phyloP scores from a whole-genome alignment of 129 eudicot species.

The Artemisia tridentata region DNA sequence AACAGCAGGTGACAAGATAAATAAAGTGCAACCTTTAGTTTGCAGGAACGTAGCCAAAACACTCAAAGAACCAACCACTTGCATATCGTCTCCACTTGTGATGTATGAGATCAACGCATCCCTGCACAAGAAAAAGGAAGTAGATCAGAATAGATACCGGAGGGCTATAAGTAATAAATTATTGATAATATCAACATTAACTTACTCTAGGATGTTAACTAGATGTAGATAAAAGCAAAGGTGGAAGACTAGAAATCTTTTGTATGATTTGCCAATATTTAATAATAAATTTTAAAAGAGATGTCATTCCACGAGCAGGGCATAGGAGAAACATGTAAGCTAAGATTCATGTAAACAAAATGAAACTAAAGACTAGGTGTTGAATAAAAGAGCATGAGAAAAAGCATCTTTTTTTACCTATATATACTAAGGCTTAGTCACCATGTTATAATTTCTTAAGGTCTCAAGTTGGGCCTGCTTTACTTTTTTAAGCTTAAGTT shows the following conservation, averaged over 20 bases:
- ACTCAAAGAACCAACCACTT: conserved; percentile 81
- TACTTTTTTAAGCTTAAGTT: no score
- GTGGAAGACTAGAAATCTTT: not conserved
- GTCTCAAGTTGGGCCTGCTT: no score
- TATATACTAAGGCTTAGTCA: no score
- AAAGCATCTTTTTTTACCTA: no score
- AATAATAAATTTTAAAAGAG: no score
- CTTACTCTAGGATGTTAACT: not conserved
- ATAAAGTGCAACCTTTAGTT: conserved; percentile 62
- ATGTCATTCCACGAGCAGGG: no score
- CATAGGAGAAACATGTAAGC: no score
- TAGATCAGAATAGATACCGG: conserved; percentile 2
- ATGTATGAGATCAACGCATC: conserved; percentile 80
- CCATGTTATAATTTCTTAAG: no score
- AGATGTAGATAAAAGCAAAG: not conserved
- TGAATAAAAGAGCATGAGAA: no score
- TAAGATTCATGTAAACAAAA: no score
- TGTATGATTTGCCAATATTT: no score
- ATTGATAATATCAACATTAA: not conserved
- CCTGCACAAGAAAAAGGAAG: conserved; percentile 41
- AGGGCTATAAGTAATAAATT: not conserved
- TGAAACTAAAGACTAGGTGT: no score
- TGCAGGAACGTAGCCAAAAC: conserved; percentile 79
- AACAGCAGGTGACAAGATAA: conserved; percentile 14
- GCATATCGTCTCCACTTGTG: conserved; percentile 70